These are phyloP conservation scores for Auricularia cornea DNA, from an alignment of 768 basidiomycete genomes.

Conservation along the genomic window DNA sequence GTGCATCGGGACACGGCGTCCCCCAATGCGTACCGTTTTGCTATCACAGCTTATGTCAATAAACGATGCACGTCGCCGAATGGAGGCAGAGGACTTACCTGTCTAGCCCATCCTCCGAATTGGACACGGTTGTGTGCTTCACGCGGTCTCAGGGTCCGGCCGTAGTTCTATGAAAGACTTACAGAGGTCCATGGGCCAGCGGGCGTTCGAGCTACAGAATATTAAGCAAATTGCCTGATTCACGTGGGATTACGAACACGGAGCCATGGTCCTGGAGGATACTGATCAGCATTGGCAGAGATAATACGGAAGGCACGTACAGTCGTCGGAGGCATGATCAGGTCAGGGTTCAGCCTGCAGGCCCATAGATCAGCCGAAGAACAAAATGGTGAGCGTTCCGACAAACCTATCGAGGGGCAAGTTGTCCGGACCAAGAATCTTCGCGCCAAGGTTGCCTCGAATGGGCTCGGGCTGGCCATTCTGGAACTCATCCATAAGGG, in stretches of 20 bases:
- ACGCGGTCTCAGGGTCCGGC: too few relatives aligned
- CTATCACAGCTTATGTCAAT: too few relatives aligned
- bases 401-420: slow-evolving; percentile 34
- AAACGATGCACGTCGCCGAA: background rate
- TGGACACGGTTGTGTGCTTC: slow-evolving; percentile 49
- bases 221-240: background rate
- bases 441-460: slow-evolving; percentile 36
- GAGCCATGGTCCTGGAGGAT: slow-evolving; percentile 23
- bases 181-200: slow-evolving; percentile 51
- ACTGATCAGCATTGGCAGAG: background rate
- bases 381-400: background rate
- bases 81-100: slow-evolving; percentile 42
- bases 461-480: slow-evolving; percentile 32
- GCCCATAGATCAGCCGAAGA: background rate
- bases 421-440: slow-evolving; percentile 52
- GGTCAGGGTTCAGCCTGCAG: slow-evolving; percentile 51
- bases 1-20: too few relatives aligned
- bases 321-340: slow-evolving; percentile 56
- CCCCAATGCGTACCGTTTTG: too few relatives aligned
- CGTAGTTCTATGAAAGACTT: too few relatives aligned
- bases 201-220: slow-evolving; percentile 31
- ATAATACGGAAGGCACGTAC: slow-evolving; percentile 31
- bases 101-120: slow-evolving; percentile 58
- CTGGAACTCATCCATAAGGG: slow-evolving; percentile 5
- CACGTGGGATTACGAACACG: background rate